phyloP scores from a whole-genome alignment of 306 rosid species.

The Quillaja saponaria region DNA sequence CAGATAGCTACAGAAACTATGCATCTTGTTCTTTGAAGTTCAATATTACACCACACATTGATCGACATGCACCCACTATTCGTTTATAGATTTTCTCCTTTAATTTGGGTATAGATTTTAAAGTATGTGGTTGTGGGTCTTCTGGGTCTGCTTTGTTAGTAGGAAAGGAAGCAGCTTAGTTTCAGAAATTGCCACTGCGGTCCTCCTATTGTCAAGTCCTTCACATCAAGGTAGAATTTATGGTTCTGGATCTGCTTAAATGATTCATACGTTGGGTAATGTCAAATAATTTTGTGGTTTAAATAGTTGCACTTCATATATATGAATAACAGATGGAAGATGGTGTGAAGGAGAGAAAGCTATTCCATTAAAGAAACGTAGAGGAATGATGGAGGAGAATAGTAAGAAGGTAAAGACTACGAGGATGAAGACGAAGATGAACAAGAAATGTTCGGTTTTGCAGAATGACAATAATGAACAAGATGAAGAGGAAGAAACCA shows the following conservation, averaged over 20 bases:
- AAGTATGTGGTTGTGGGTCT: conserved; percentile 30
- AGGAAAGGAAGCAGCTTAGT: conserved; percentile 50
- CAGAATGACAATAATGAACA: conserved; percentile 25
- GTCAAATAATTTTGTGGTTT: no score
- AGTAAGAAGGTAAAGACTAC: conserved; percentile 13
- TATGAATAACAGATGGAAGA: background rate
- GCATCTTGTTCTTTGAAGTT: conserved; percentile 19
- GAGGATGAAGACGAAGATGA: conserved; percentile 56
- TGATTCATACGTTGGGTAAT: no score
- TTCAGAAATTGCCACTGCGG: conserved; percentile 40
- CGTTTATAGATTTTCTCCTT: conserved; percentile 4
- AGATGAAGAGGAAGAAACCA: background rate
- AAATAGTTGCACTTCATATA: no score
- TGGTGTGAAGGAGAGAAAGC: conserved; percentile 75
- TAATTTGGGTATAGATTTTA: conserved; percentile 32
- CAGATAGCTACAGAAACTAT: conserved; percentile 36
- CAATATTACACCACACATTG: conserved; percentile 8
- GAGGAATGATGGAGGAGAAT: conserved; percentile 45
- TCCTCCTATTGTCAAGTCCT: conserved; percentile 41
- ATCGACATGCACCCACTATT: conserved; percentile 13
- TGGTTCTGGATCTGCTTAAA: no score
- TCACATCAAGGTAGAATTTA: conserved; percentile 48
- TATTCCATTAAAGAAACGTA: conserved; percentile 73
- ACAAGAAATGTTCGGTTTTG: conserved; percentile 43
- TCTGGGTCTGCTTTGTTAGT: conserved; percentile 36